Percentiles rank a stretch among this genome's conserved stretches.
phyloP scores from a whole-genome alignment of 148 eudicot genomes.

The Rhododendron henanense region DNA sequence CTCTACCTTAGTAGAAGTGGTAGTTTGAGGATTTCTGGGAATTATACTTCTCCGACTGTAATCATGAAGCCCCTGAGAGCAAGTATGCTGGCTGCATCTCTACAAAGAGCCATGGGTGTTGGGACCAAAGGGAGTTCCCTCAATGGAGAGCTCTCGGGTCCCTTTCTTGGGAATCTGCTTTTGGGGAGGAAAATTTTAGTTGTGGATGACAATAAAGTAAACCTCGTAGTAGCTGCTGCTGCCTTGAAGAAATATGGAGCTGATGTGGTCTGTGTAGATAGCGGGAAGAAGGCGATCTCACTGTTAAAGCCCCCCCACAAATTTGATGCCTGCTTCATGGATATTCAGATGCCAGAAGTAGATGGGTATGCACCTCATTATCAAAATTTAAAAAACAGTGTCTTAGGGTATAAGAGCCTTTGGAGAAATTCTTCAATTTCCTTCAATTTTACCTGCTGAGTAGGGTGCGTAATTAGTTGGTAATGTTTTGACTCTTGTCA shows the following conservation, averaged over 20 bases:
- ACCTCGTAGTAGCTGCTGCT: conserved; percentile 84
- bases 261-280: conserved; percentile 77
- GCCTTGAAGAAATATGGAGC: conserved; percentile 94
- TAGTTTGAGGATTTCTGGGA: conserved; percentile 19
- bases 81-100: conserved; percentile 82
- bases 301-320: conserved; percentile 66
- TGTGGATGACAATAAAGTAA: conserved; percentile 83
- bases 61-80: conserved; percentile 80
- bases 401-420: neutral
- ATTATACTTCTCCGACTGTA: conserved; percentile 44
- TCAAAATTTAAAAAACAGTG: neutral
- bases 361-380: conserved; percentile 63
- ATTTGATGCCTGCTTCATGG: conserved; percentile 96
- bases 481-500: neutral
- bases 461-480: neutral
- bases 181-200: conserved; percentile 77
- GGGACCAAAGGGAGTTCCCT: conserved; percentile 48
- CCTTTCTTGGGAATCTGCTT: conserved; percentile 56
- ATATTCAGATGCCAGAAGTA: conserved; percentile 99
- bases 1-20: conserved; percentile 22
- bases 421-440: neutral
- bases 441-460: neutral
- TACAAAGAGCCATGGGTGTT: conserved; percentile 76
- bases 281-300: conserved; percentile 67
- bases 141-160: conserved; percentile 41